Percentiles rank a stretch among this genome's conserved stretches.
Conservation (phyloP, 495 filamentous ascomycete genomes). For the Xylaria nigripes region DNA sequence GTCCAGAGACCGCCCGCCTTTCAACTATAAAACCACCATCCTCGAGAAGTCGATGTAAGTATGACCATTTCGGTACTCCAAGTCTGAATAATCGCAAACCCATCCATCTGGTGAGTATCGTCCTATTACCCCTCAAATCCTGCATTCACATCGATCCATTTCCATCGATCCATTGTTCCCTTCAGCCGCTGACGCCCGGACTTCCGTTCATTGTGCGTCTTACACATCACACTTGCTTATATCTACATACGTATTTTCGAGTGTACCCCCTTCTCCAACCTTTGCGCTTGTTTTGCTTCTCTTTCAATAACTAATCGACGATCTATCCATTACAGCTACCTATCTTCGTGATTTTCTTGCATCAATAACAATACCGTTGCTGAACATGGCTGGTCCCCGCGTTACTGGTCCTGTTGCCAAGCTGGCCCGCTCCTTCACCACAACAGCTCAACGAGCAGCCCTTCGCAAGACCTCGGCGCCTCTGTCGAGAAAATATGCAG, state of each 20-base stretch:
- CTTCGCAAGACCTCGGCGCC: conserved; percentile 26
- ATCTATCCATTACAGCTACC: neutral
- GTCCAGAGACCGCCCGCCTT: neutral
- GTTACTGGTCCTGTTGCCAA: conserved; percentile 36
- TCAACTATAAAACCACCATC: neutral
- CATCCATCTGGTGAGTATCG: neutral
- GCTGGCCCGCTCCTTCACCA: conserved; percentile 38
- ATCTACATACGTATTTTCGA: too few relatives aligned
- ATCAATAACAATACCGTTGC: neutral
- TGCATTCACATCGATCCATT: neutral
- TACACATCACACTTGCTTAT: neutral
- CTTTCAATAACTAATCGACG: neutral
- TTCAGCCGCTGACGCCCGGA: neutral
- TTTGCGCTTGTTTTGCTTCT: too few relatives aligned
- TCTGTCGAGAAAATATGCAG: conserved; percentile 28
- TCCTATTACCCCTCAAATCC: neutral
- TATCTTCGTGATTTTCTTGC: neutral
- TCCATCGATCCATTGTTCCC: neutral
- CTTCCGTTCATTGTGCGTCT: neutral
- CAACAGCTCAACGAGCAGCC: conserved; percentile 30
- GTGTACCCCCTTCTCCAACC: too few relatives aligned
- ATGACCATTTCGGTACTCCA: neutral
- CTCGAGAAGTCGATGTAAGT: neutral
- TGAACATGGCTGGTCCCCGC: conserved; percentile 25
- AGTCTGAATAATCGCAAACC: neutral